phyloP scores from a whole-genome alignment of 331 rosid genomes.

The Dryas integrifolia region DNA sequence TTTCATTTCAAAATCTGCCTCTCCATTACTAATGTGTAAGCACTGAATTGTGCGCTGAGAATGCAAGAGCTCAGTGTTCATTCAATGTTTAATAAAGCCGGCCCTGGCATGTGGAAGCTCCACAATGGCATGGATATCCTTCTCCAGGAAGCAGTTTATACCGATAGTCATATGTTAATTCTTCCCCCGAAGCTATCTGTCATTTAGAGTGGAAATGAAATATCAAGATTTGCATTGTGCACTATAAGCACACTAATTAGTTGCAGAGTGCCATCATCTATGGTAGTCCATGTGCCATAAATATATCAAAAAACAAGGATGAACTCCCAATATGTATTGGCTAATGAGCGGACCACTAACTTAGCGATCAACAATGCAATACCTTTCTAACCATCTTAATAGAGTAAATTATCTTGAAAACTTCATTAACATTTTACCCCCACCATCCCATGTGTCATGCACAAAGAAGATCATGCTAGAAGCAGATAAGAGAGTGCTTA shows the following conservation, averaged over 20 bases:
- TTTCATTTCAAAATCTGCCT: constrained; percentile 14
- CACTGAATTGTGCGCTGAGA: constrained; percentile 9
- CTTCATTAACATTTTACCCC: background rate
- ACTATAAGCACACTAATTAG: background rate
- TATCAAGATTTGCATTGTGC: constrained; percentile 2
- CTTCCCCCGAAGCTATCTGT: constrained; percentile 91
- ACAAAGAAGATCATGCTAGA: constrained; percentile 13
- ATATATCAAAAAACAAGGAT: background rate
- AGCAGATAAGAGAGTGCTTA: constrained; percentile 42
- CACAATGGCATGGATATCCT: constrained; percentile 72
- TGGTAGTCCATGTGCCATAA: background rate
- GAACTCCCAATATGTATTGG: background rate
- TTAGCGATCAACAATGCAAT: background rate
- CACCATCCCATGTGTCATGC: constrained; percentile 14
- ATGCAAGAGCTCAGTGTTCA: constrained; percentile 15
- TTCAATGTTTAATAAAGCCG: constrained; percentile 43
- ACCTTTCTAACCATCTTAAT: background rate
- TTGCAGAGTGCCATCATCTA: constrained; percentile 1
- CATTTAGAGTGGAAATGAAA: constrained; percentile 16
- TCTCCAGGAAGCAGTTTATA: constrained; percentile 56
- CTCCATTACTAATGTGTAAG: background rate
- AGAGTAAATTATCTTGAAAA: background rate
- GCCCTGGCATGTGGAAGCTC: constrained; percentile 59
- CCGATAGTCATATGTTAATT: constrained; percentile 62
- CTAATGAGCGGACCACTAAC: background rate